Evolutionary conservation across 1,139 yeast genomes (phyloP).

Genomic region (Arxiozyma slooffiae): DNA sequence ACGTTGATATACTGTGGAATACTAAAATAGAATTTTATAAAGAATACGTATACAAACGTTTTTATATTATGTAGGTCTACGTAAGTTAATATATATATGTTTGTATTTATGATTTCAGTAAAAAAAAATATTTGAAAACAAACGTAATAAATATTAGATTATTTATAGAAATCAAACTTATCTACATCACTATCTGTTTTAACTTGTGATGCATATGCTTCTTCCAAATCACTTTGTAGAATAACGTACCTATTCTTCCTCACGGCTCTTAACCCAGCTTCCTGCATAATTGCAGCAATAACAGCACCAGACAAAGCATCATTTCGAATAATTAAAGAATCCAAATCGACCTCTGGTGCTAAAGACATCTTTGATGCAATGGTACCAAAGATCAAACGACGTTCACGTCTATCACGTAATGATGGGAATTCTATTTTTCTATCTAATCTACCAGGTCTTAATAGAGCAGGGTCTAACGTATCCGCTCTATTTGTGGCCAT

Average conservation of each 20-base stretch:
- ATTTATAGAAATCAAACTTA: slow-evolving; percentile 95
- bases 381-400: slow-evolving; percentile 90
- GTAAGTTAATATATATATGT: background rate
- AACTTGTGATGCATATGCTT: slow-evolving; percentile 93
- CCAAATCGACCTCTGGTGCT: slow-evolving; percentile 95
- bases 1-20: too few relatives aligned
- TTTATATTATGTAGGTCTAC: background rate
- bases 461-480: slow-evolving; percentile 90
- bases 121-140: background rate
- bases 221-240: slow-evolving; percentile 89
- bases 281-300: slow-evolving; percentile 99
- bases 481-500: slow-evolving; percentile 99
- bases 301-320: slow-evolving; percentile 97
- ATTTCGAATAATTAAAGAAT: slow-evolving; percentile 86
- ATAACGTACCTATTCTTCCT: slow-evolving; percentile 96
- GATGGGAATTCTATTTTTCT: slow-evolving; percentile 96
- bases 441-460: slow-evolving; percentile 97
- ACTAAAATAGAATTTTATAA: too few relatives aligned
- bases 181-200: slow-evolving; percentile 93
- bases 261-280: slow-evolving; percentile 97
- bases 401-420: slow-evolving; percentile 90
- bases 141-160: slow-evolving; percentile 5
- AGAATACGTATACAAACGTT: background rate
- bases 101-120: background rate
- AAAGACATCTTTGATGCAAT: slow-evolving; percentile 96